These are phyloP conservation scores for Macrolepiota dolichaula DNA, from an alignment of 768 basidiomycete species.

Conservation along the genomic window DNA sequence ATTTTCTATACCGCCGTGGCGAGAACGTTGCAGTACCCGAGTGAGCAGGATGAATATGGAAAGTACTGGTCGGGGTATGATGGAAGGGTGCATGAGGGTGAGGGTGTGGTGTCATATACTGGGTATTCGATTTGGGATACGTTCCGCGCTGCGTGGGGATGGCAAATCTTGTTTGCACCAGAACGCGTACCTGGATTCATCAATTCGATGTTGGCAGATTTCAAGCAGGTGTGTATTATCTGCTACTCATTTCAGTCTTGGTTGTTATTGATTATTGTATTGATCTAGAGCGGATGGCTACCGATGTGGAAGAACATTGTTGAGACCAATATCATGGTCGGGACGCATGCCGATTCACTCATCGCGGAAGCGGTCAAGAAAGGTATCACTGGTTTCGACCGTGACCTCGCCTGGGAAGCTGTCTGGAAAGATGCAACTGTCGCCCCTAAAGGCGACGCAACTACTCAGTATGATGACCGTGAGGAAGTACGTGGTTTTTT, in stretches of 20 bases:
- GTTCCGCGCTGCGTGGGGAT: conserved; percentile 76
- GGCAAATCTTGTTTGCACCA: conserved; percentile 73
- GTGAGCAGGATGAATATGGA: conserved; percentile 66
- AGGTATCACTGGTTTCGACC: conserved; percentile 61
- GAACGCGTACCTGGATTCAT: conserved; percentile 77
- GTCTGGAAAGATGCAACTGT: conserved; percentile 72
- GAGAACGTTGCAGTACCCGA: conserved; percentile 72
- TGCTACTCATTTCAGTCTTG: neutral
- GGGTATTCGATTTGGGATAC: conserved; percentile 84
- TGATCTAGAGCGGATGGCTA: conserved; percentile 65
- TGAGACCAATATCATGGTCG: conserved; percentile 87
- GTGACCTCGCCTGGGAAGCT: conserved; percentile 65
- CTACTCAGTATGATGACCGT: conserved; percentile 62
- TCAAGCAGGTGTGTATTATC: conserved; percentile 46
- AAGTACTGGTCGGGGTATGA: conserved; percentile 79
- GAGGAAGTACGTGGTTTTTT: conserved; percentile 48
- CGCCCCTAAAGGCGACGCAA: conserved; percentile 54
- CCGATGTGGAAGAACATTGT: conserved; percentile 92
- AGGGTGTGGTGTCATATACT: conserved; percentile 61
- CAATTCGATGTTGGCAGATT: conserved; percentile 78
- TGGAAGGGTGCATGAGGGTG: conserved; percentile 49
- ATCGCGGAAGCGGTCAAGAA: conserved; percentile 71
- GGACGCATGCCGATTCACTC: conserved; percentile 77
- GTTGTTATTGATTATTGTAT: neutral
- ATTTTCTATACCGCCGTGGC: conserved; percentile 62